Conservation (phyloP, 2,329 filamentous ascomycete genomes). For the Xylariaceae sp. region DNA sequence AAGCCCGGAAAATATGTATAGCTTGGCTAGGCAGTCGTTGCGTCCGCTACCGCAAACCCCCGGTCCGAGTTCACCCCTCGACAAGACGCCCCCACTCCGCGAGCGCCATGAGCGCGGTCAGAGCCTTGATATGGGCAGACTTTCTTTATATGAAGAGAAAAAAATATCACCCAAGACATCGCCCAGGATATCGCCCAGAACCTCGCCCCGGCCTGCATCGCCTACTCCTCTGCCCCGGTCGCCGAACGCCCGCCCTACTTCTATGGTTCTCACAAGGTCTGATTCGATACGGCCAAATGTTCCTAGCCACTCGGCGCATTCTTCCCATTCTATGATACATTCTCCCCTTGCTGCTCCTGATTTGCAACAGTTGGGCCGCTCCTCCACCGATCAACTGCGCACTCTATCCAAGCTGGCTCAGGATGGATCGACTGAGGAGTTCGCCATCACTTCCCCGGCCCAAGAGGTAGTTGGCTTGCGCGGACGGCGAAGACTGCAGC, state of each 20-base stretch:
- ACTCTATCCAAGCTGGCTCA: constrained; percentile 84
- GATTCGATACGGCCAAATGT: constrained; percentile 51
- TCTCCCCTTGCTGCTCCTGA: constrained; percentile 68
- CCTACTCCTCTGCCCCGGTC: constrained; percentile 27
- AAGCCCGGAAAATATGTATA: constrained; percentile 67
- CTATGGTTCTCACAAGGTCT: constrained; percentile 62
- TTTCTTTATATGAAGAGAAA: constrained; percentile 51
- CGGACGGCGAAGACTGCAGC: constrained; percentile 80
- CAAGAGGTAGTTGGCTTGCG: constrained; percentile 88
- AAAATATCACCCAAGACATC: constrained; percentile 35
- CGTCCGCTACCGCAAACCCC: constrained; percentile 73
- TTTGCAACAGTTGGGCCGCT: constrained; percentile 80
- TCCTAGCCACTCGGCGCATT: constrained; percentile 35
- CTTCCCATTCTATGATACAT: constrained; percentile 41
- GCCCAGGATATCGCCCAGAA: neutral
- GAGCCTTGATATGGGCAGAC: constrained; percentile 63
- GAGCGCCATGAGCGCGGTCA: constrained; percentile 60
- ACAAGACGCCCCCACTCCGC: constrained; percentile 42
- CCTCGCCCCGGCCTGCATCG: neutral
- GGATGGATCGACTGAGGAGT: constrained; percentile 74
- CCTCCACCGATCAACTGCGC: constrained; percentile 85
- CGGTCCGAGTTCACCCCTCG: constrained; percentile 42
- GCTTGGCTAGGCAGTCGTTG: constrained; percentile 74
- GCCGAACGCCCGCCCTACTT: constrained; percentile 53
- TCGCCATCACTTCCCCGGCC: constrained; percentile 74